Evolutionary conservation across 2,329 filamentous ascomycete genomes (phyloP).

Genomic region (Simplicillium sp.): DNA sequence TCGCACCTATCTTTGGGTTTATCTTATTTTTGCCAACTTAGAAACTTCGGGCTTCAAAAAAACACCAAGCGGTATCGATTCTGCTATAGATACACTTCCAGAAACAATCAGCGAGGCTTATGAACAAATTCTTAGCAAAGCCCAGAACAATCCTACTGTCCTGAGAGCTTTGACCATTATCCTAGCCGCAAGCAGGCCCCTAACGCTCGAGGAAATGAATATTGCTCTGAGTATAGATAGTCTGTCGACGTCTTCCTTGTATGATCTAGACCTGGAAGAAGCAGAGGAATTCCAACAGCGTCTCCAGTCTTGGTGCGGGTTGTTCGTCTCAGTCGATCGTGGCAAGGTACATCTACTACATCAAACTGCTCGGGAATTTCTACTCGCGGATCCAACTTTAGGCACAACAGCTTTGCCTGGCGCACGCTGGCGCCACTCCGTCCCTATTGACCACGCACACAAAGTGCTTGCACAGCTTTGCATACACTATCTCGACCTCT

Average conservation of each 20-base stretch:
- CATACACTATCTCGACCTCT: no score
- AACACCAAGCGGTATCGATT: slow-evolving; percentile 9
- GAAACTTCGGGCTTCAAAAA: slow-evolving; percentile 12
- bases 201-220: slow-evolving; percentile 18
- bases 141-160: slow-evolving; percentile 5
- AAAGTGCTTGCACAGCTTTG: no score
- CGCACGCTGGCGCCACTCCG: not conserved
- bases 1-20: slow-evolving; percentile 27
- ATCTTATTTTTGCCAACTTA: slow-evolving; percentile 23
- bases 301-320: slow-evolving; percentile 15
- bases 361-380: slow-evolving; percentile 22
- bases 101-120: slow-evolving; percentile 18
- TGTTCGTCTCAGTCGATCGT: slow-evolving; percentile 18
- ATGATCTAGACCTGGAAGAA: slow-evolving; percentile 13
- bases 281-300: slow-evolving; percentile 10
- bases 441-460: no score
- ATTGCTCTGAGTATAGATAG: slow-evolving; percentile 13
- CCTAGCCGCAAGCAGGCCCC: slow-evolving; percentile 14
- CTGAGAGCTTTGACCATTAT: slow-evolving; percentile 15
- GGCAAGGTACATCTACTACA: slow-evolving; percentile 19
- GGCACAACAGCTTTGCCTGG: not conserved
- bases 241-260: slow-evolving; percentile 3
- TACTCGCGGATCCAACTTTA: slow-evolving; percentile 10
- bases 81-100: slow-evolving; percentile 14
- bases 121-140: slow-evolving; percentile 16